phyloP scores from a whole-genome alignment of 2,329 filamentous ascomycete genomes.

The Corynespora cassiicola region DNA sequence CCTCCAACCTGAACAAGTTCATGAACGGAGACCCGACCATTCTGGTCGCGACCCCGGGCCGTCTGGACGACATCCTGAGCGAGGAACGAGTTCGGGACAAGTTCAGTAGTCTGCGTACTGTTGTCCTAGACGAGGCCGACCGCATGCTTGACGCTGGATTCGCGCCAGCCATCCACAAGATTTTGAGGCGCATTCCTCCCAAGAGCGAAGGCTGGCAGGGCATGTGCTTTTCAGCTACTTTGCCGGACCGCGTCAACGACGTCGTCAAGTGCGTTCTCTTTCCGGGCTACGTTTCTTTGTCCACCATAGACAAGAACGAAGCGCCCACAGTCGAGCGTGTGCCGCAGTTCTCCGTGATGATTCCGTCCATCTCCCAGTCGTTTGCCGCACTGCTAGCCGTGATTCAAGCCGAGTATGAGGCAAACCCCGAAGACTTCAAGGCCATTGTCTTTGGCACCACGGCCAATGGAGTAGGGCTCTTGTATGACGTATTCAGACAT shows the following conservation, averaged over 20 bases:
- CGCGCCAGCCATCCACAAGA: slow-evolving; percentile 58
- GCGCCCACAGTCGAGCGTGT: slow-evolving; percentile 56
- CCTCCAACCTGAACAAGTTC: slow-evolving; percentile 40
- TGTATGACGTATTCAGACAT: slow-evolving; percentile 47
- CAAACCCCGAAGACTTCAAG: slow-evolving; percentile 50
- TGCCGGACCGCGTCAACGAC: slow-evolving; percentile 52
- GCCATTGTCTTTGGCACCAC: slow-evolving; percentile 56
- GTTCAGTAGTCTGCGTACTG: slow-evolving; percentile 52
- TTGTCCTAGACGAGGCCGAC: slow-evolving; percentile 54
- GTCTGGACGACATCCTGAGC: slow-evolving; percentile 55
- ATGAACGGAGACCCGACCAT: slow-evolving; percentile 47
- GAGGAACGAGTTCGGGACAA: slow-evolving; percentile 53
- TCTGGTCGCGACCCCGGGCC: slow-evolving; percentile 57
- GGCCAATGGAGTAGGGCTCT: slow-evolving; percentile 53
- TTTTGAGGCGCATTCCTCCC: slow-evolving; percentile 58
- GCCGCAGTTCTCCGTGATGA: slow-evolving; percentile 55
- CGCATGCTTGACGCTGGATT: slow-evolving; percentile 61
- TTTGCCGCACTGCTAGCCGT: slow-evolving; percentile 55
- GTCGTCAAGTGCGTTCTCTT: slow-evolving; percentile 54
- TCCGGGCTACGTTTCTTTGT: slow-evolving; percentile 49
- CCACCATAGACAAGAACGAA: slow-evolving; percentile 54
- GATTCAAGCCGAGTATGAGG: slow-evolving; percentile 51
- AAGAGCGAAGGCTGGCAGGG: slow-evolving; percentile 59
- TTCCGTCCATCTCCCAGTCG: slow-evolving; percentile 51
- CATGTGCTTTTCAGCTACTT: slow-evolving; percentile 57